Percentiles rank a stretch among this genome's conserved stretches.
Conservation (phyloP, 495 filamentous ascomycete genomes). For the Penicillium canescens region DNA sequence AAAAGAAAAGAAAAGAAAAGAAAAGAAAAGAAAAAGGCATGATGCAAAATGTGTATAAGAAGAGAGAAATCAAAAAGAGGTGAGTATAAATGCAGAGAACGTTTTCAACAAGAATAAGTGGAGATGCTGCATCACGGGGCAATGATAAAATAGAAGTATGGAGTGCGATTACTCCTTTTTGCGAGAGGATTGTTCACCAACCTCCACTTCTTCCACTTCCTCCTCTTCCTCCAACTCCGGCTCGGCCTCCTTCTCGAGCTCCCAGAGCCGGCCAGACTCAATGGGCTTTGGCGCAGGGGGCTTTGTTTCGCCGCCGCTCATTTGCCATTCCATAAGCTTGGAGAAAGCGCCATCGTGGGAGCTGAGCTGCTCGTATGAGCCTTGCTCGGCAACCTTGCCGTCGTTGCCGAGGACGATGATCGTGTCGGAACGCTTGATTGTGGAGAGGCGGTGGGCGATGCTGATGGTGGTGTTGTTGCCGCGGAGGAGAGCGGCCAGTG, state of each 20-base stretch:
- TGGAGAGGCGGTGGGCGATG: conserved; percentile 92
- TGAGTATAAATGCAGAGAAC: conserved; percentile 6
- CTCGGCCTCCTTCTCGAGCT: conserved; percentile 32
- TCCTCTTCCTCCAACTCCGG: conserved; percentile 23
- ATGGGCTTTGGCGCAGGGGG: conserved; percentile 26
- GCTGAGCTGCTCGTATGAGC: conserved; percentile 76
- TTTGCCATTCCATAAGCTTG: conserved; percentile 98
- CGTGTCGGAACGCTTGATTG: conserved; percentile 89
- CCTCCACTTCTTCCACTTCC: conserved; percentile 15
- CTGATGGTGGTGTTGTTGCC: conserved; percentile 94
- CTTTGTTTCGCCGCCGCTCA: conserved; percentile 73
- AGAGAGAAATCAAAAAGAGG: conserved; percentile 10
- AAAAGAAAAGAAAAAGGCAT: conserved; percentile 4
- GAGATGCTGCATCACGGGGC: neutral
- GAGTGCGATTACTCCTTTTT: conserved; percentile 20
- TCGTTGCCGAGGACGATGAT: conserved; percentile 87
- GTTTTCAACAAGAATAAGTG: conserved; percentile 3
- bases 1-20: conserved; percentile 7
- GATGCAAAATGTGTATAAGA: conserved; percentile 9
- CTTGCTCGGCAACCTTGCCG: conserved; percentile 86
- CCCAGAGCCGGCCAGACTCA: conserved; percentile 35
- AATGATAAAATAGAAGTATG: neutral
- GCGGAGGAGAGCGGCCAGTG: conserved; percentile 74
- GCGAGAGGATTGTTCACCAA: conserved; percentile 1
- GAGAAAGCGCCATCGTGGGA: conserved; percentile 80